Conservation (phyloP, 1,284 basidiomycete species). For the Cutaneotrichosporon spelunceum region DNA sequence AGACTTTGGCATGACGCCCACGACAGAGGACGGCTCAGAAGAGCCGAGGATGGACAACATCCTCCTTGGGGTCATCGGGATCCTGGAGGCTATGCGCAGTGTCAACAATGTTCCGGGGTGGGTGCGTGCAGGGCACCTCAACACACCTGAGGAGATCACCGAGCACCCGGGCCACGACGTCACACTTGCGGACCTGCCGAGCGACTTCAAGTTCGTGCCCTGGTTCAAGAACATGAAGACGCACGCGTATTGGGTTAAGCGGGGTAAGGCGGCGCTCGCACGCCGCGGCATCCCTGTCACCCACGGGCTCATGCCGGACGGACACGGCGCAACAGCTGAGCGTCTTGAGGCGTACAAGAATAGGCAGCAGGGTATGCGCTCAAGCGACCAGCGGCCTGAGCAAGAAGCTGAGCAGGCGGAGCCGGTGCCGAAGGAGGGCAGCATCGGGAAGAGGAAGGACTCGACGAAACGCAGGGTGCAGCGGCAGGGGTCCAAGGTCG, state of each 20-base stretch:
- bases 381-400: too few relatives aligned
- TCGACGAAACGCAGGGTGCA: background rate
- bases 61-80: slow-evolving; percentile 47
- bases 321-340: background rate
- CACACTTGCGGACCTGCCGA: slow-evolving; percentile 33
- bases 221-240: slow-evolving; percentile 31
- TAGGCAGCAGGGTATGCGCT: background rate
- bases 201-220: slow-evolving; percentile 31
- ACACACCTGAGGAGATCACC: background rate
- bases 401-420: background rate
- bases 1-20: background rate
- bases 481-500: background rate
- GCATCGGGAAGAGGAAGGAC: background rate
- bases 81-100: slow-evolving; percentile 39
- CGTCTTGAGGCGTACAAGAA: background rate
- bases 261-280: slow-evolving; percentile 32
- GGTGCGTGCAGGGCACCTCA: slow-evolving; percentile 43
- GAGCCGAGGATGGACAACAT: slow-evolving; percentile 34
- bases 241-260: slow-evolving; percentile 30
- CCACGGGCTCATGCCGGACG: slow-evolving; percentile 27
- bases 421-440: too few relatives aligned
- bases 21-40: background rate
- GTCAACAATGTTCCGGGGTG: slow-evolving; percentile 47
- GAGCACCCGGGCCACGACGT: slow-evolving; percentile 3
- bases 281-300: slow-evolving; percentile 35